Base-by-base conservation (phyloP, 2,329 filamentous ascomycete genomes). In the Metarhizium brunneum region DNA sequence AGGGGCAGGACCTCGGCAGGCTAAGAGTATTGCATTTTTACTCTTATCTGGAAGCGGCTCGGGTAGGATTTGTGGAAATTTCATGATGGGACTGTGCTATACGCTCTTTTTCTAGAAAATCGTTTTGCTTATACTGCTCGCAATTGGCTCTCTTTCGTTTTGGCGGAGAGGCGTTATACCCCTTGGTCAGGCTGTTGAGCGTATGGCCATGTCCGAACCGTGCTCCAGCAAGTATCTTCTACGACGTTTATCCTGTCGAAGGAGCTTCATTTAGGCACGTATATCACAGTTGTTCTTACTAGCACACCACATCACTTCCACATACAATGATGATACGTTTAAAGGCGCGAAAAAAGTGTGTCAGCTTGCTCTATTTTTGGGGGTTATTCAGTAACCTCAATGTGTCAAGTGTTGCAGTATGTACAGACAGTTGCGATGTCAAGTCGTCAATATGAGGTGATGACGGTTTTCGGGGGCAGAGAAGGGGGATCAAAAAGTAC, bases 381-480 rank as follows among this genome's bases (percentile, higher is more conserved):
- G 6, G 32, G 45, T 30, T 30, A 48, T 30, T 30, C 13, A 25
- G 45, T 18, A 48, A 14, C 45, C 18, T 30, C 25, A 48, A 40
- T 50, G 53, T 43, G 35, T 25, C 47, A 20, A 8, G 36, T 18
- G 38, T 50, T 32, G 14, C 8, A n/a, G 48, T 52, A 47, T 52
- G 54, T 56, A 56, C 50, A 57, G 47, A 54, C 36, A 52, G 50
- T 49, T 50, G 45, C 18, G 16, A 11, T 20, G 25, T 25, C 40
- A n/a, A 16, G 38, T n/a, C 47, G 50, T 47, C 47, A 47, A 18
- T 42, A 53, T 48, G n/a, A 57, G 40, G 45, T 18, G 16, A 45
- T 18, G n/a, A 47, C 30, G 18, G 47, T 54, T 4, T 30, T 48
- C 3, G 13, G 6, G 18, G 18, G 49, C n/a, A 38, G 47, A 47